Evolutionary conservation across 768 basidiomycete species (phyloP), one percentile per base, ranked within the genome.

Genomic region (Pulveroboletus sp.): DNA sequence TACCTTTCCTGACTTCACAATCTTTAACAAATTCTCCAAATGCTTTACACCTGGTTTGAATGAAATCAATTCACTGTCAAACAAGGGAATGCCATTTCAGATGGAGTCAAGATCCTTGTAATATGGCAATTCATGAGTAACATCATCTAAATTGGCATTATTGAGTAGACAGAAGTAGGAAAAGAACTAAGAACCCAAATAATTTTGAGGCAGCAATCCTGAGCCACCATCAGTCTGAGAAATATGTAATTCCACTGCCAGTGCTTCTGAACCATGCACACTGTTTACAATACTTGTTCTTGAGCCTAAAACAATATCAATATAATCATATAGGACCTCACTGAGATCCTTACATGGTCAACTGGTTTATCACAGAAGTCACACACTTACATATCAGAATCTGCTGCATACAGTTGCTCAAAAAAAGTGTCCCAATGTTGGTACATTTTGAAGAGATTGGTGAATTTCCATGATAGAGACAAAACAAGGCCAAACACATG

Each of bases 51-150:
- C 26, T n/a, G 31, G 30, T 4, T 51, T 44, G 13, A 39, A 45
- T 7, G 46, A 48, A 23, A 51, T 9, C 0, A 55, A 38, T 1
- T 45, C 6, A 4, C 47, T 51, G 10, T 51, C 23, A 14, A 51
- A 51, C 5, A 34, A 51, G 0, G 47, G 46, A 11, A 51, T 49
- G 1, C 39, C 46, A 23, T 32, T 20, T 46, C 52, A 57, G 38
- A 57, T 48, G 0, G 36, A 5, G 6, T 57, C 6, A 6, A 57
- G 52, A 2, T 48, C 45, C 10, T 49, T 6, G 2, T 47, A 57
- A 10, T 54, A 57, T 2, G 43, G 56, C 10, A 54, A 57, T 1
- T 38, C 4, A 9, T 5, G 5, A 12, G 43, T 31, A 1, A 57
- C 29, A 8, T 57, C 43, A 4, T 40, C 47, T 57, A 36, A 22